Evolutionary conservation across 345 rosid genomes (phyloP).

Genomic region (Rhizophora mangle): DNA sequence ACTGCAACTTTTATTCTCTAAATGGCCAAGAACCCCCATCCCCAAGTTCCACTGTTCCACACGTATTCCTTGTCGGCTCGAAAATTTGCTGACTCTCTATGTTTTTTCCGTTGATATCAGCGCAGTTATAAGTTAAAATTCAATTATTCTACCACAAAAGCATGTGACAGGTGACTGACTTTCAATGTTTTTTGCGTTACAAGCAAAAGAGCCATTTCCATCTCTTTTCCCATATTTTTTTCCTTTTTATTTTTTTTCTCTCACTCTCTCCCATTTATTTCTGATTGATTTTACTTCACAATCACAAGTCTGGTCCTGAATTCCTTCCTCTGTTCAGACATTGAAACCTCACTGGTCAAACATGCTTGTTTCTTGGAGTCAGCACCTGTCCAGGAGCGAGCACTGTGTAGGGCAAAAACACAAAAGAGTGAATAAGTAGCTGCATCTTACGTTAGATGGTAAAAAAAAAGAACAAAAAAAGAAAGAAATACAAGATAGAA

Average conservation of each 20-base stretch:
- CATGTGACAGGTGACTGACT: constrained; percentile 12
- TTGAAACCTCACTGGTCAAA: background rate
- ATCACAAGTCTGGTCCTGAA: no score
- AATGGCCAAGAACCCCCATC: constrained; percentile 36
- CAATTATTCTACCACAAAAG: no score
- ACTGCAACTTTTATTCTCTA: background rate
- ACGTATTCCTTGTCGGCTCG: constrained; percentile 63
- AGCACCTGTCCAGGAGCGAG: no score
- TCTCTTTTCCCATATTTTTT: no score
- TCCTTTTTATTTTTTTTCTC: no score
- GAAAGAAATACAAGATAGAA: no score
- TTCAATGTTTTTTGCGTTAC: constrained; percentile 48
- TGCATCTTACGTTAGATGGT: background rate
- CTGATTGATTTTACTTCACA: no score
- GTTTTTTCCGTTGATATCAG: background rate
- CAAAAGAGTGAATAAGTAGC: no score
- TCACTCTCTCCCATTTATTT: no score
- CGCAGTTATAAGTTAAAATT: no score
- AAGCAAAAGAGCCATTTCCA: constrained; percentile 24
- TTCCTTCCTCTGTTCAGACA: background rate
- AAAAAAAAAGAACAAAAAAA: background rate
- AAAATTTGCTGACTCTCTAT: constrained; percentile 15
- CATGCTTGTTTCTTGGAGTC: background rate
- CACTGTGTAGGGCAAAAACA: no score
- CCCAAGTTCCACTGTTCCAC: constrained; percentile 15